Percentiles rank a stretch among this genome's conserved stretches.
Conservation (phyloP, 257 asterid genomes). For the Solanum sejunctum region DNA sequence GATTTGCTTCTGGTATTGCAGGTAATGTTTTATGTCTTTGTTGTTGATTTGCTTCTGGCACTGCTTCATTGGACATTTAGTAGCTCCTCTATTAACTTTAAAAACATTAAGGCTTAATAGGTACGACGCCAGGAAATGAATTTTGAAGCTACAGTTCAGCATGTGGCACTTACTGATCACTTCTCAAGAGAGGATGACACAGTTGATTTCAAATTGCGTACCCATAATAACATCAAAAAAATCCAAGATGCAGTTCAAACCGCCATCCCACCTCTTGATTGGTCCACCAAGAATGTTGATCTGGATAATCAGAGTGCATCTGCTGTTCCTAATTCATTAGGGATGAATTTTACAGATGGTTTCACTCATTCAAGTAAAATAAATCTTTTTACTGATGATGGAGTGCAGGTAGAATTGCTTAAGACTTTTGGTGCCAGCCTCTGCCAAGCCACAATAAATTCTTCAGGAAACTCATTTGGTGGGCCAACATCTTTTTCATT, state of each 20-base stretch:
- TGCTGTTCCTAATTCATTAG: slow-evolving; percentile 22
- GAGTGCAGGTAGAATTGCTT: slow-evolving; percentile 49
- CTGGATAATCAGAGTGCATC: slow-evolving; percentile 5
- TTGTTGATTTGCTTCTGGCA: neutral
- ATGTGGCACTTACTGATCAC: slow-evolving; percentile 62
- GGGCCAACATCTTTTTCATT: slow-evolving; percentile 60
- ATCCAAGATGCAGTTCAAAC: slow-evolving; percentile 67
- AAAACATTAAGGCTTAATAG: slow-evolving; percentile 42
- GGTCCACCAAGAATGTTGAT: slow-evolving; percentile 26
- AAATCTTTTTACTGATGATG: slow-evolving; percentile 21
- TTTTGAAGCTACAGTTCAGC: slow-evolving; percentile 55
- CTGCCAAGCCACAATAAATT: slow-evolving; percentile 40
- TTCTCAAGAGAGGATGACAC: slow-evolving; percentile 23
- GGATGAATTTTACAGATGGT: slow-evolving; percentile 15
- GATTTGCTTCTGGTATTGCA: slow-evolving; percentile 36
- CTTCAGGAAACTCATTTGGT: slow-evolving; percentile 36
- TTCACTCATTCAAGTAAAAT: slow-evolving; percentile 25
- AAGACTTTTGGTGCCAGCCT: slow-evolving; percentile 49
- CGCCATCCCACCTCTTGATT: slow-evolving; percentile 32
- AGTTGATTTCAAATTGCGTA: slow-evolving; percentile 14
- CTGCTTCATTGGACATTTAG: neutral
- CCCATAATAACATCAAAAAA: slow-evolving; percentile 21
- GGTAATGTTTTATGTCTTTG: slow-evolving; percentile 29
- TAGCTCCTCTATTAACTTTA: slow-evolving; percentile 11
- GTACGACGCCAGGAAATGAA: slow-evolving; percentile 54